phyloP scores from a whole-genome alignment of 2,329 filamentous ascomycete genomes.

The Zymoseptoria crescenta region DNA sequence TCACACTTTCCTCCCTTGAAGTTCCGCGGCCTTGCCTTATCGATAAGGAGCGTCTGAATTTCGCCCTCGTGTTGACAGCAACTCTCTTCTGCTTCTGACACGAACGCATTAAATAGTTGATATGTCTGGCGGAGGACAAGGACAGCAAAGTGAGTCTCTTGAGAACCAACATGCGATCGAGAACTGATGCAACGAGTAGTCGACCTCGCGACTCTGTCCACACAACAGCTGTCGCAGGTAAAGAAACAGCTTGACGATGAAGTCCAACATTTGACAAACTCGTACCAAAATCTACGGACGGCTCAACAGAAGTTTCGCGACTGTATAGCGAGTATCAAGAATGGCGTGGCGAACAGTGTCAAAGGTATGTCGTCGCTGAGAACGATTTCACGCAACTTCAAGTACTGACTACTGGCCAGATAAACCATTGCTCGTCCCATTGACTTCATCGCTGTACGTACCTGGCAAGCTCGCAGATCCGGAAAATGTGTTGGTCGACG shows the following conservation, averaged over 20 bases:
- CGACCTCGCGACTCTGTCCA: slow-evolving; percentile 68
- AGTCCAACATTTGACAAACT: slow-evolving; percentile 84
- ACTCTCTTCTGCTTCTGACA: background rate
- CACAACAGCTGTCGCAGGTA: slow-evolving; percentile 78
- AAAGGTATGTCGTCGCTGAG: slow-evolving; percentile 19
- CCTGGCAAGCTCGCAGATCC: slow-evolving; percentile 68
- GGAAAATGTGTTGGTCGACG: slow-evolving; percentile 76
- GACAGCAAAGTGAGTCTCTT: slow-evolving; percentile 7
- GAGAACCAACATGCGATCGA: background rate
- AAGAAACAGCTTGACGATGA: slow-evolving; percentile 97
- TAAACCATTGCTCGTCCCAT: slow-evolving; percentile 72
- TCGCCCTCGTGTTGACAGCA: background rate
- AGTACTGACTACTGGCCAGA: slow-evolving; percentile 28
- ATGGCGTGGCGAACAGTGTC: slow-evolving; percentile 32
- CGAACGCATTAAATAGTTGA: background rate
- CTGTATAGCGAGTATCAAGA: slow-evolving; percentile 69
- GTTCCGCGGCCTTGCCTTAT: too few species aligned
- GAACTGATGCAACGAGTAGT: slow-evolving; percentile 34
- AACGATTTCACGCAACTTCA: background rate
- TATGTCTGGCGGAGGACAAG: slow-evolving; percentile 5
- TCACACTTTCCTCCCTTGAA: too few species aligned
- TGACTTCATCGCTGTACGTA: slow-evolving; percentile 93
- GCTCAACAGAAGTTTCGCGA: slow-evolving; percentile 90
- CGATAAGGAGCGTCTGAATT: background rate
- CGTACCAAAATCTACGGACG: slow-evolving; percentile 80